Evolutionary conservation across 129 eudicot genomes (phyloP).

Genomic region (Dittrichia graveolens): DNA sequence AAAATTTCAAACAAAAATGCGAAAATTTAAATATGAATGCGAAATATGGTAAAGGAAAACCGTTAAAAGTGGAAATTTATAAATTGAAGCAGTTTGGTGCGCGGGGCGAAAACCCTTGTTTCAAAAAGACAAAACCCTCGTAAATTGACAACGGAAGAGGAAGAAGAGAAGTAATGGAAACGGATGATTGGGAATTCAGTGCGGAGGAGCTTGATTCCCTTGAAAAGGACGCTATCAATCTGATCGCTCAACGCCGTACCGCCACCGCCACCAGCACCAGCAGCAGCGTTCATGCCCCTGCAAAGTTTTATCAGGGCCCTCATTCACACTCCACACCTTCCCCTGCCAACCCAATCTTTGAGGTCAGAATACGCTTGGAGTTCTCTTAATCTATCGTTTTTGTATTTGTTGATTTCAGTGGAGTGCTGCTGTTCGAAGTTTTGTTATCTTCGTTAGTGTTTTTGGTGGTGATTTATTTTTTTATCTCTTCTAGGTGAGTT

Average conservation of each 20-base stretch:
- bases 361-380: slow-evolving; percentile 19
- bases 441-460: no score
- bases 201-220: slow-evolving; percentile 73
- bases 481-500: no score
- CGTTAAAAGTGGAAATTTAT: background rate
- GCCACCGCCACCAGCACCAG: slow-evolving; percentile 5
- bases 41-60: no score
- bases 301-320: slow-evolving; percentile 7
- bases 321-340: slow-evolving; percentile 35
- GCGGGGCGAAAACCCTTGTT: background rate
- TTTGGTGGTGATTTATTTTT: no score
- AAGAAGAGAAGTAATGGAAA: slow-evolving; percentile 27
- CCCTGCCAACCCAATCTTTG: slow-evolving; percentile 31
- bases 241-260: slow-evolving; percentile 52
- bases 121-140: background rate
- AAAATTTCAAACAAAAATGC: no score
- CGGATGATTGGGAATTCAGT: slow-evolving; percentile 72
- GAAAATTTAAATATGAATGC: no score
- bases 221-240: slow-evolving; percentile 68
- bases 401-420: background rate
- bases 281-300: slow-evolving; percentile 16
- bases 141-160: background rate
- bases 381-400: background rate
- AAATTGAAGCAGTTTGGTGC: background rate
- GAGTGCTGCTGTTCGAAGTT: no score